These are phyloP conservation scores for Prunus mume DNA, from an alignment of 306 rosid genomes.

Conservation along the genomic window DNA sequence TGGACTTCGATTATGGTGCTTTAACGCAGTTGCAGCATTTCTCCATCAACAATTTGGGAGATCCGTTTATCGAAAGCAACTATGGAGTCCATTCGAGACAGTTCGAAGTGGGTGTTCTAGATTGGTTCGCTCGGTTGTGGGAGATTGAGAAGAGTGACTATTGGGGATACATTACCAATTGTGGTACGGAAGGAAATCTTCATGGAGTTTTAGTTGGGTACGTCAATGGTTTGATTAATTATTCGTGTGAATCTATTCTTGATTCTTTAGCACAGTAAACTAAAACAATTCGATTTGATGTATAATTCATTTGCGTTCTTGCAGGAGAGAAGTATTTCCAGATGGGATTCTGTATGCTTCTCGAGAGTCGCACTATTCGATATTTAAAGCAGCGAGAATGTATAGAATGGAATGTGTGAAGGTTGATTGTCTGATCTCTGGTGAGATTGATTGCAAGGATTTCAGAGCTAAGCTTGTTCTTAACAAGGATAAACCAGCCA, in stretches of 20 bases:
- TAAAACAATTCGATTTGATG: not conserved
- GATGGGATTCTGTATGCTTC: conserved; percentile 72
- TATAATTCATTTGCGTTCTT: not conserved
- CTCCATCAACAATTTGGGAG: conserved; percentile 93
- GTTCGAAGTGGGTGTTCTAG: conserved; percentile 94
- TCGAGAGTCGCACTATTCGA: conserved; percentile 64
- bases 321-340: conserved; percentile 63
- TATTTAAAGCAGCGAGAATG: conserved; percentile 73
- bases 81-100: conserved; percentile 92
- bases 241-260: not conserved
- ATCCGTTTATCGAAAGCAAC: conserved; percentile 95
- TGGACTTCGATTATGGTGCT: conserved; percentile 96
- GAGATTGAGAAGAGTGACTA: conserved; percentile 86
- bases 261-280: not conserved
- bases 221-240: conserved; percentile 11
- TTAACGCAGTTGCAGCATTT: conserved; percentile 85
- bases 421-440: conserved; percentile 50
- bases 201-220: conserved; percentile 83
- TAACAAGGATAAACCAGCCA: conserved; percentile 66
- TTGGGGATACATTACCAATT: conserved; percentile 99
- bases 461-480: conserved; percentile 40
- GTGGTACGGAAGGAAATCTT: conserved; percentile 98
- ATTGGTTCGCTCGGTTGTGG: conserved; percentile 98
- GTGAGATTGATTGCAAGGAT: conserved; percentile 63
- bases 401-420: conserved; percentile 67